These are phyloP conservation scores for Mycothermus thermophilus DNA, from an alignment of 495 filamentous ascomycete genomes.

Conservation along the genomic window DNA sequence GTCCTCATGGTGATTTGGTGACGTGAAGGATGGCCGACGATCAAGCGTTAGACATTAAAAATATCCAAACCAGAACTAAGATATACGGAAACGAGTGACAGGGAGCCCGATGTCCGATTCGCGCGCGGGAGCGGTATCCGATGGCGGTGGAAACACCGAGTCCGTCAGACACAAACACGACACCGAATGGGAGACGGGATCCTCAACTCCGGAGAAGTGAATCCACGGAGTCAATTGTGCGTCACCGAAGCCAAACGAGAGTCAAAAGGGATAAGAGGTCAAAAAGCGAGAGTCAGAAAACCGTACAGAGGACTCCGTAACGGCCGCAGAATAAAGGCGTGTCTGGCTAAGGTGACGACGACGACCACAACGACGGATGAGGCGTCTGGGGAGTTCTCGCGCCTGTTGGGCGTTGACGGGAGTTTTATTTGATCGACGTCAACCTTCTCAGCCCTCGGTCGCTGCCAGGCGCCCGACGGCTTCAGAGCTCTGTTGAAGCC, in stretches of 20 bases:
- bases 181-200: neutral
- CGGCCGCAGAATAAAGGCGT: too few relatives aligned
- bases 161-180: neutral
- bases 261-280: too few relatives aligned
- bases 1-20: constrained; percentile 18
- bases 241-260: neutral
- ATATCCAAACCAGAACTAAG: neutral
- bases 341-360: too few relatives aligned
- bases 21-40: too few relatives aligned
- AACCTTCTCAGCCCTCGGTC: too few relatives aligned
- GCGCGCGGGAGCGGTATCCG: neutral
- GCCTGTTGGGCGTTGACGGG: too few relatives aligned
- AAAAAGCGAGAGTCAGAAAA: constrained; percentile 1
- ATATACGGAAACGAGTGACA: constrained; percentile 1
- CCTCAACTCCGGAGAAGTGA: neutral
- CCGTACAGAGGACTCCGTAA: too few relatives aligned
- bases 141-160: neutral
- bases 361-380: too few relatives aligned
- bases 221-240: neutral
- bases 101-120: neutral
- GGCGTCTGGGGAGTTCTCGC: too few relatives aligned
- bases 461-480: too few relatives aligned
- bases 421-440: too few relatives aligned
- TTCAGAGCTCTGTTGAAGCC: too few relatives aligned
- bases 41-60: constrained; percentile 7